These are phyloP conservation scores for Pleurozium schreberi DNA, from an alignment of 225 moss, liverwort and hornwort species.

Conservation along the genomic window DNA sequence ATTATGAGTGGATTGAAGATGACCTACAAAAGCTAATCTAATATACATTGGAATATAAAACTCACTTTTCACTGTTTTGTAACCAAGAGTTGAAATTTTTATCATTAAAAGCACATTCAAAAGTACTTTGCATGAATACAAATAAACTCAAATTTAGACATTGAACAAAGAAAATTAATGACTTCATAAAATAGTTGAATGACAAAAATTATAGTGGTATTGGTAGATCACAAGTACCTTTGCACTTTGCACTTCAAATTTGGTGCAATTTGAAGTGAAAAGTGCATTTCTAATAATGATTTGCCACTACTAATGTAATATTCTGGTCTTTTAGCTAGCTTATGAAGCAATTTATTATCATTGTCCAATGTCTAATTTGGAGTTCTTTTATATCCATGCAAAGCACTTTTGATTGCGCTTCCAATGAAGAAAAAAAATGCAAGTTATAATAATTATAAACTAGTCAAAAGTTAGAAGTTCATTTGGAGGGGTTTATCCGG, in stretches of 20 bases:
- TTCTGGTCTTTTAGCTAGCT: not conserved
- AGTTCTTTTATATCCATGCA: not conserved
- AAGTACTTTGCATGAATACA: not conserved
- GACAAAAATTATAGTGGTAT: too few relatives aligned
- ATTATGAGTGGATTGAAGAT: not conserved
- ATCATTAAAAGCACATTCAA: fast-evolving
- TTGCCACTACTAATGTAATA: not conserved
- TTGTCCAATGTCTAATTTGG: not conserved
- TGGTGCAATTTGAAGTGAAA: too few relatives aligned
- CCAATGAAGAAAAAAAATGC: too few relatives aligned
- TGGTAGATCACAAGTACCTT: too few relatives aligned
- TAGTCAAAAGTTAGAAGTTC: not conserved
- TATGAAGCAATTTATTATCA: not conserved
- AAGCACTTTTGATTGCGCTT: not conserved
- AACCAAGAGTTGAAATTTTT: not conserved
- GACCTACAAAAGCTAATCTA: not conserved
- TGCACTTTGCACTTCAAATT: too few relatives aligned
- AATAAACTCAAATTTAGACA: not conserved
- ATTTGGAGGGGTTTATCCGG: not conserved
- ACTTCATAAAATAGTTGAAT: not conserved
- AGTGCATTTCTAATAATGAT: not conserved
- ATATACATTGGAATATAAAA: not conserved
- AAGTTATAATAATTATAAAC: not conserved
- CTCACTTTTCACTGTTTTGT: fast-evolving
- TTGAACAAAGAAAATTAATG: not conserved